phyloP scores from a whole-genome alignment of 2,329 filamentous ascomycete species.

The Cadophora sp. region DNA sequence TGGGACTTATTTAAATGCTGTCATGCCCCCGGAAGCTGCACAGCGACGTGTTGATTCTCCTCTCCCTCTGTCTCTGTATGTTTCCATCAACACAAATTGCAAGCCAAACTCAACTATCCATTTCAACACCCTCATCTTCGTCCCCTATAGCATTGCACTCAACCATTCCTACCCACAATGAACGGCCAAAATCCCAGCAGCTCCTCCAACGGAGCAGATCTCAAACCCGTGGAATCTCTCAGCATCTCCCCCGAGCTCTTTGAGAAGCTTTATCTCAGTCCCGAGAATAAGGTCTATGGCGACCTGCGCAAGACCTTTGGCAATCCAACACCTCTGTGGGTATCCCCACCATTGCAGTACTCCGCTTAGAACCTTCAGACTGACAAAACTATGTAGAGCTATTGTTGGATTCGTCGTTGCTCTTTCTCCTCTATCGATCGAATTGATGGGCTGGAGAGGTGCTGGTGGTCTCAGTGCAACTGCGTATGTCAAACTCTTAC shows the following conservation, averaged over 20 bases:
- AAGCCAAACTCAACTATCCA: not conserved
- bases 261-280: constrained; percentile 68
- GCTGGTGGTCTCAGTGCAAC: constrained; percentile 56
- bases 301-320: constrained; percentile 63
- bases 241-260: constrained; percentile 65
- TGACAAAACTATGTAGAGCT: constrained; percentile 48
- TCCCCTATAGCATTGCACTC: too few species aligned
- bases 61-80: not conserved
- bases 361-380: not conserved
- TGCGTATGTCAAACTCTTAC: constrained; percentile 49
- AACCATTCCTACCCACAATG: not conserved
- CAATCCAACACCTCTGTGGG: constrained; percentile 67
- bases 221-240: constrained; percentile 7
- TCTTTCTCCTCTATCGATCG: constrained; percentile 56
- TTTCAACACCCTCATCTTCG: not conserved
- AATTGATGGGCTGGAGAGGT: constrained; percentile 62
- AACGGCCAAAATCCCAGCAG: constrained; percentile 3
- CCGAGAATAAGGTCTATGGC: constrained; percentile 58
- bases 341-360: not conserved
- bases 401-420: constrained; percentile 59
- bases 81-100: not conserved
- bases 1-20: not conserved
- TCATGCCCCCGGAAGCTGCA: not conserved
- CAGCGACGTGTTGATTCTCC: not conserved
- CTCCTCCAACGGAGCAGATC: constrained; percentile 2